Percentiles rank a stretch among this genome's conserved stretches.
These are phyloP conservation scores for Microcos paniculata DNA, from an alignment of 345 rosid species.

Conservation along the genomic window DNA sequence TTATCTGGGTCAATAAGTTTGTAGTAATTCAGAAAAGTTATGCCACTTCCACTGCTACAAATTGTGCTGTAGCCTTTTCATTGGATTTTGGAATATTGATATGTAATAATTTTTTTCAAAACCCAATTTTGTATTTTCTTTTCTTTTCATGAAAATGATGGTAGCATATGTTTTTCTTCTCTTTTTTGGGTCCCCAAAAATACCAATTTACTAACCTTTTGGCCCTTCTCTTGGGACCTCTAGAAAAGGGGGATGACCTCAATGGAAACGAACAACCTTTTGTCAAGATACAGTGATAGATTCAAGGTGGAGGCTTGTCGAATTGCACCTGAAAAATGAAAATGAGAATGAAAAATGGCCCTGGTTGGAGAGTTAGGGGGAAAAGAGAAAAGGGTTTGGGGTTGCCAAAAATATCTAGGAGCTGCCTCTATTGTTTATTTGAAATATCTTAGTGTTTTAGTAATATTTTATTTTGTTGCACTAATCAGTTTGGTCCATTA, in stretches of 20 bases:
- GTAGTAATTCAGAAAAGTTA: neutral
- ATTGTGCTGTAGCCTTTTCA: neutral
- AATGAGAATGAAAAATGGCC: too few relatives aligned
- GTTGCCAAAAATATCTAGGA: neutral
- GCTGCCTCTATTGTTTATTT: neutral
- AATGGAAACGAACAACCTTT: neutral
- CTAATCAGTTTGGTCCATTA: too few relatives aligned
- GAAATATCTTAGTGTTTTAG: neutral
- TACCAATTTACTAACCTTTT: too few relatives aligned
- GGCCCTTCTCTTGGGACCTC: neutral
- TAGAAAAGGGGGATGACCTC: neutral
- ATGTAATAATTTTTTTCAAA: neutral
- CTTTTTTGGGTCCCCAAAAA: neutral
- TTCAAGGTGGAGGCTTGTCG: neutral
- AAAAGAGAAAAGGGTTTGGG: neutral
- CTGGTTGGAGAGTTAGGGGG: neutral
- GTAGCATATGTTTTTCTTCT: neutral
- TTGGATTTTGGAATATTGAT: neutral
- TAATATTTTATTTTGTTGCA: constrained; percentile 3
- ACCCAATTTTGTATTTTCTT: neutral
- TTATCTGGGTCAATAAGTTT: neutral
- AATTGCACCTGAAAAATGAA: neutral
- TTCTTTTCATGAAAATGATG: neutral
- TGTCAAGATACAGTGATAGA: neutral
- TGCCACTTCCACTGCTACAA: neutral